phyloP scores from a whole-genome alignment of 78 protist species.

The Emiliania huxleyi region DNA sequence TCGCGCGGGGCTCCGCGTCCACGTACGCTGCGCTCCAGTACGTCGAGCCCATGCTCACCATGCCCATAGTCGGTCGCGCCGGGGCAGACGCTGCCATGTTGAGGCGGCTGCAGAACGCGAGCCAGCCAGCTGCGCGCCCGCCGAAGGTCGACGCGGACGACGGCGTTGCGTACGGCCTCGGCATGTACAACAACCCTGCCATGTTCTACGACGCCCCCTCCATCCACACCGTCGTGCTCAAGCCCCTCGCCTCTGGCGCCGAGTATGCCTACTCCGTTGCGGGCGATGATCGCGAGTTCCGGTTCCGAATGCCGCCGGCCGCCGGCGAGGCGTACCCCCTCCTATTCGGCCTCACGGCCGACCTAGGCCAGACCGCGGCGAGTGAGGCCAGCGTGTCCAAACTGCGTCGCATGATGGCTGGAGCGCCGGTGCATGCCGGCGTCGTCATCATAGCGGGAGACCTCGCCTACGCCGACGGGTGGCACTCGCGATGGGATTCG shows the following conservation, averaged over 20 bases:
- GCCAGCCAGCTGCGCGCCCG: neutral
- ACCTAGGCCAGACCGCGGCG: constrained; percentile 5
- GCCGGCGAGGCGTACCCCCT: neutral
- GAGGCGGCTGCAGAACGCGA: neutral
- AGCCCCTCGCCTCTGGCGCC: no score
- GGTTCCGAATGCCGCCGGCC: neutral
- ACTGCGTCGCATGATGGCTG: neutral
- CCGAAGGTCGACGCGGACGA: neutral
- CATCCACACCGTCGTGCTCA: neutral
- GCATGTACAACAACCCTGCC: neutral
- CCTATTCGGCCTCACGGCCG: neutral
- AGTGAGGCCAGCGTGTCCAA: neutral
- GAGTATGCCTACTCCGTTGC: neutral
- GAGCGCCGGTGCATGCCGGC: neutral
- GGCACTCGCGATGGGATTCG: neutral
- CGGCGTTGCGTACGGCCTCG: no score
- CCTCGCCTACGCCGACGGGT: constrained; percentile 27
- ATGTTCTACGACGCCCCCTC: neutral
- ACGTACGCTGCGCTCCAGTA: neutral
- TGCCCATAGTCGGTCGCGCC: neutral
- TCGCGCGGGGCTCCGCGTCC: neutral
- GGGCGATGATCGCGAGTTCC: neutral
- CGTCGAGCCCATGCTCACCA: neutral
- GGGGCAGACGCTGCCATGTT: neutral
- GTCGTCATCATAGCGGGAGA: constrained; percentile 7